Evolutionary conservation across 2,329 filamentous ascomycete genomes (phyloP), one percentile per base, ranked within the genome.

Genomic region (Penicillium sp.): DNA sequence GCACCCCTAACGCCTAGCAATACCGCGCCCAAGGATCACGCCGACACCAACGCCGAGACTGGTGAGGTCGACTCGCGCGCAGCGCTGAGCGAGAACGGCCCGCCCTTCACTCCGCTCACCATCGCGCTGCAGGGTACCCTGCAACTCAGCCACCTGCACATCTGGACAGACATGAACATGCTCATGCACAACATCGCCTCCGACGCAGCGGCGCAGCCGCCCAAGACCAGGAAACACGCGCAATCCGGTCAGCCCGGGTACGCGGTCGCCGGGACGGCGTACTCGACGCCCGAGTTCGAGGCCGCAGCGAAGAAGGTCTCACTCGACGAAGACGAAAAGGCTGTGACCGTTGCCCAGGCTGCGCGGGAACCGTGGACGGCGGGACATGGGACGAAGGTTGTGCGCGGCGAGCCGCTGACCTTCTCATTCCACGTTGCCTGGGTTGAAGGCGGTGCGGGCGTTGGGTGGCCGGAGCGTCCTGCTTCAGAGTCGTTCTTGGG

Each of bases 51-150:
- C 10, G 69, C 72, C 19, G 75, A 76, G 52, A 73, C 83, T 13
- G 77, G 79, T 7, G 81, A 85, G 63, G 75, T 85, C 64, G 81
- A 85, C 69, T 76, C 82, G 11, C 60, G 69, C 37, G 57, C 61
- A 14, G 60, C 63, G 9, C 56, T 71, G 24, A 66, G 60, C 14
- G 64, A 68, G 52, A 65, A 73, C 46, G 73, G 71, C 0, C 71
- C 70, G 7, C 66, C 73, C 6, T 77, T 77, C 76, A 90, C 94
- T 14, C 93, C 94, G 0, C 82, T 96, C 39, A 89, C 96, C 6
- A 91, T 99, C 64, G 93, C 93, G 2, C 80, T 99, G 18, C 89
- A 93, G 13, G 95, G 95, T 2, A 96, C 91, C 0, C 82, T 98
- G 19, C 93, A 99, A 77, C 81, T 89, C 52, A 92, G 88, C 74